phyloP scores from a whole-genome alignment of 371 early-diverging fungal species.

The Mucor lusitanicus region DNA sequence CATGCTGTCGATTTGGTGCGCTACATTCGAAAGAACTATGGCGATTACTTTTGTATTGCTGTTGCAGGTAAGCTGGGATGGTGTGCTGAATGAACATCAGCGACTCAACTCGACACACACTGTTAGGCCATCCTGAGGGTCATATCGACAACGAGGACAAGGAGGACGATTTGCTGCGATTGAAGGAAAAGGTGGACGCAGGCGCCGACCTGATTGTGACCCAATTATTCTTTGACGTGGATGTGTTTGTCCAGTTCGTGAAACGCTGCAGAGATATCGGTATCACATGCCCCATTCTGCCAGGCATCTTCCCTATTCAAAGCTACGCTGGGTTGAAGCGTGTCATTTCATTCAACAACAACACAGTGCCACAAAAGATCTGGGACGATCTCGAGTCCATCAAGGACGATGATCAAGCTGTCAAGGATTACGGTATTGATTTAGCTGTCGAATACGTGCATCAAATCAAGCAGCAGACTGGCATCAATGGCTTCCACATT shows the following conservation, averaged over 20 bases:
- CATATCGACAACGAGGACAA: conserved; percentile 75
- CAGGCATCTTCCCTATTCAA: conserved; percentile 96
- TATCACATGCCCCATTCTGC: conserved; percentile 87
- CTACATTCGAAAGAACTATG: conserved; percentile 88
- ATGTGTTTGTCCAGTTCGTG: conserved; percentile 81
- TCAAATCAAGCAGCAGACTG: conserved; percentile 70
- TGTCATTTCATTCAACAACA: conserved; percentile 86
- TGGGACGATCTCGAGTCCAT: conserved; percentile 86
- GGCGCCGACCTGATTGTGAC: conserved; percentile 94
- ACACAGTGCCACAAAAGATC: conserved; percentile 83
- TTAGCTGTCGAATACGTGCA: conserved; percentile 82
- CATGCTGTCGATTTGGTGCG: conserved; percentile 86
- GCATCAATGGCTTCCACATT: conserved; percentile 77
- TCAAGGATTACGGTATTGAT: conserved; percentile 91
- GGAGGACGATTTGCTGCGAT: conserved; percentile 75
- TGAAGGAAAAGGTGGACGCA: conserved; percentile 91
- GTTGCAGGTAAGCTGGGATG: conserved; percentile 80
- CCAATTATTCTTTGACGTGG: conserved; percentile 93
- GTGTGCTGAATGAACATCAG: not conserved
- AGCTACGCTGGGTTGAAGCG: conserved; percentile 84
- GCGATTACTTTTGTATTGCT: conserved; percentile 93
- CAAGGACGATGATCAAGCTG: conserved; percentile 95
- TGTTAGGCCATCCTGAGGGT: conserved; percentile 83
- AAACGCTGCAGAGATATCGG: conserved; percentile 75
- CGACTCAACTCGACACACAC: not conserved